Conservation (phyloP, 495 filamentous ascomycete species). For the Oidiodendron maius region DNA sequence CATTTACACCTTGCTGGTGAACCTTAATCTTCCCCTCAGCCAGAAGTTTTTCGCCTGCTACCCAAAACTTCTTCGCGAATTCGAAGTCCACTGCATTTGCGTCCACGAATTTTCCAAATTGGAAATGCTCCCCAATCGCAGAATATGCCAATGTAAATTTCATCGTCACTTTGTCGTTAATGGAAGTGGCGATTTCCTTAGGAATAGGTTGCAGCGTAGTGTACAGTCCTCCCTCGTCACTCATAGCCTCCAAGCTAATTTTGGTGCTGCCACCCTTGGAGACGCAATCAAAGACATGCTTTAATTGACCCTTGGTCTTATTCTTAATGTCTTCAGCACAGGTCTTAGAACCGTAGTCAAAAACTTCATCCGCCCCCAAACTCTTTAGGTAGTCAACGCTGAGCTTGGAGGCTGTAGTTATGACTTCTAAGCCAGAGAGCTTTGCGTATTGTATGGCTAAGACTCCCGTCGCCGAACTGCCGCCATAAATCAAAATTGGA, state of each 20-base stretch:
- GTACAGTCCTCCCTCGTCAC: too few relatives aligned
- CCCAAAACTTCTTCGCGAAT: neutral
- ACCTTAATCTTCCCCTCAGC: neutral
- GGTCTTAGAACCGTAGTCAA: slow-evolving; percentile 47
- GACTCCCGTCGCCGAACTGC: slow-evolving; percentile 49
- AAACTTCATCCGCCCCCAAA: slow-evolving; percentile 46
- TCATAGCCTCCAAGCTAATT: neutral
- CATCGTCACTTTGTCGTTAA: neutral
- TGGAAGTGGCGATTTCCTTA: neutral
- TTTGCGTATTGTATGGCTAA: slow-evolving; percentile 54
- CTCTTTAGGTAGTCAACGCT: slow-evolving; percentile 46
- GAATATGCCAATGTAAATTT: neutral
- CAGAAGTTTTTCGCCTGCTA: neutral
- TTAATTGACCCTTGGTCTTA: neutral
- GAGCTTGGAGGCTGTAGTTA: slow-evolving; percentile 44
- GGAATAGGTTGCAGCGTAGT: neutral
- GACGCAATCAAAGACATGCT: neutral
- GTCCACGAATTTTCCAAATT: neutral
- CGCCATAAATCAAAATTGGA: slow-evolving; percentile 55
- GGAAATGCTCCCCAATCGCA: neutral
- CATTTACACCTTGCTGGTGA: neutral
- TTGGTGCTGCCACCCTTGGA: neutral
- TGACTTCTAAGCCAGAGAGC: slow-evolving; percentile 46
- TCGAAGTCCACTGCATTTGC: neutral
- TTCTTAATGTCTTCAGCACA: neutral